These are phyloP conservation scores for Aspergillus pseudoglaucus DNA, from an alignment of 2,329 filamentous ascomycete genomes.

Conservation along the genomic window DNA sequence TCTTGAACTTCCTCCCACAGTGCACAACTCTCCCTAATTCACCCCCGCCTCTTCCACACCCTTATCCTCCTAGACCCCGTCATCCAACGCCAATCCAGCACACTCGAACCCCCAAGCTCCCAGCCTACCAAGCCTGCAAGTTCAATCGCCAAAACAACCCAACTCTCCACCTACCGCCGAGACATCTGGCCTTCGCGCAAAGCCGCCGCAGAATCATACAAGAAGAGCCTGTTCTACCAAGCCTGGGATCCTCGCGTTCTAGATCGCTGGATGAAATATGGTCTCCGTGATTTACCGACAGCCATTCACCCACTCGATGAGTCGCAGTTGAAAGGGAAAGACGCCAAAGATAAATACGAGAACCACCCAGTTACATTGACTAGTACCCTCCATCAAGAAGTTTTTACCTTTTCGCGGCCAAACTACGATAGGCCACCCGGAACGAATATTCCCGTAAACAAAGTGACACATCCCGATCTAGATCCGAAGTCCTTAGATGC, in stretches of 20 bases:
- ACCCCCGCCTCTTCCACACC: constrained; percentile 71
- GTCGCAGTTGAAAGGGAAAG: constrained; percentile 5
- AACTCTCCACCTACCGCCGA: constrained; percentile 63
- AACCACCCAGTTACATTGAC: constrained; percentile 56
- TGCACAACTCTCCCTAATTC: constrained; percentile 63
- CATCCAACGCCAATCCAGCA: constrained; percentile 50
- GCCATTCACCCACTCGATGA: constrained; percentile 28
- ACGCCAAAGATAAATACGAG: constrained; percentile 4
- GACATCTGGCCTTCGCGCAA: constrained; percentile 75
- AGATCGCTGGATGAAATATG: constrained; percentile 64
- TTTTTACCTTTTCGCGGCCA: constrained; percentile 48
- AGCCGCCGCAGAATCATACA: constrained; percentile 62
- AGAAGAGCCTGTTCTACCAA: constrained; percentile 67
- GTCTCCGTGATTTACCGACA: constrained; percentile 69
- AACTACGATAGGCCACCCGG: constrained; percentile 55
- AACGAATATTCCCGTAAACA: constrained; percentile 30
- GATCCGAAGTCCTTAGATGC: constrained; percentile 22
- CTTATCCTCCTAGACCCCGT: constrained; percentile 81
- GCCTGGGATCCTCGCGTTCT: constrained; percentile 77
- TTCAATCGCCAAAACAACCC: constrained; percentile 31
- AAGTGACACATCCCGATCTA: constrained; percentile 42
- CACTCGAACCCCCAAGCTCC: constrained; percentile 22
- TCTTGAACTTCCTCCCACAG: constrained; percentile 16
- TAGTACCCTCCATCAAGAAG: constrained; percentile 84
- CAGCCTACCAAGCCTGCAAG: constrained; percentile 11